Evolutionary conservation across 805 yeast species (phyloP), one percentile per base, ranked within the genome.

Genomic region (Candida awuae): DNA sequence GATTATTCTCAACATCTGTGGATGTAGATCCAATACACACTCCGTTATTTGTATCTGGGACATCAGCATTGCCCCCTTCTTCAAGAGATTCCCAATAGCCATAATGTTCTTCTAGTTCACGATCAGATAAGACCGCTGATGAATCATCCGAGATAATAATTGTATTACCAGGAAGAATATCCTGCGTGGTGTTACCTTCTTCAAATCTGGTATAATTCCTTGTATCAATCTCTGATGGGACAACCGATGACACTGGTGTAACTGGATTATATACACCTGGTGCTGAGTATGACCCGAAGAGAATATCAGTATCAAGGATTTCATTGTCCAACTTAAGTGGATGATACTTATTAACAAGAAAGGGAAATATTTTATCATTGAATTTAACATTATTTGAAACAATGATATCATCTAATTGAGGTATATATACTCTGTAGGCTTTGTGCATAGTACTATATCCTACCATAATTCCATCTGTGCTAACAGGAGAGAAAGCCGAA

Each of bases 341-440:
- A 22, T 22, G 9, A 22, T 10, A 8, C 8, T 10, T 8, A 22
- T 8, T 22, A 8, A 8, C 10, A 8, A 8, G 8, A 22, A 8
- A 22, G n/a, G 20, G 39, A 17, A 30, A 36, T 13, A 30, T 23
- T 8, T 2, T 1, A 22, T 36, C 32, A 18, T 23, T 16, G 23
- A 36, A 36, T 18, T 17, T 36, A 8, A 36, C 39, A 22, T 36
- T 36, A 27, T 36, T 35, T n/a, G 39, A 32, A 20, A 26, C 15
- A 20, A 48, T 26, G 63, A 57, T 23, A 30, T 29, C 43, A 26
- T 15, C 9, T 4, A 39, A 13, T 4, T 15, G 6, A n/a, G 38
- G 38, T 22, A 34, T 20, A 31, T 29, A 39, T 20, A 28, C 27
- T 3, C 42, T 21, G 25, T 39, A 39, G 9, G 42, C 38, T 30